phyloP scores from a whole-genome alignment of 352 stramenopile species.

The Phytophthora palmivora region DNA sequence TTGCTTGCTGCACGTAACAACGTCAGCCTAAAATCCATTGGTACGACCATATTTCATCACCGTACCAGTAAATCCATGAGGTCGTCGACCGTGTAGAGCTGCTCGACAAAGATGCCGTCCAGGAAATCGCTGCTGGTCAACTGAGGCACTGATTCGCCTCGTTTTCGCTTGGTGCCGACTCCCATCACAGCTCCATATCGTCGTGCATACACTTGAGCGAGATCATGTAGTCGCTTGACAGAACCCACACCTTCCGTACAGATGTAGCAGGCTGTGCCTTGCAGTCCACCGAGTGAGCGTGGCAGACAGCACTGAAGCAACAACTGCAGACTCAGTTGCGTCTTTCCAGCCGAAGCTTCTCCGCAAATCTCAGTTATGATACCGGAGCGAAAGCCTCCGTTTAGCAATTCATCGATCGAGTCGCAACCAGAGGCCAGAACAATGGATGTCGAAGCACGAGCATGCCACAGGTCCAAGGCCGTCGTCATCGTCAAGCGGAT shows the following conservation, averaged over 20 bases:
- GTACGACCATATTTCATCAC: not conserved
- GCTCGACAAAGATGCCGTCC: slow-evolving; percentile 81
- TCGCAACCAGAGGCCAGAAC: slow-evolving; percentile 64
- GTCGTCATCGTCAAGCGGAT: slow-evolving; percentile 23
- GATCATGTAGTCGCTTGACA: slow-evolving; percentile 75
- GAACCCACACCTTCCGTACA: slow-evolving; percentile 78
- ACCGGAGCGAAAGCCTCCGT: slow-evolving; percentile 70
- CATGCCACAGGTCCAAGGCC: slow-evolving; percentile 55
- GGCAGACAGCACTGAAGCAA: slow-evolving; percentile 74
- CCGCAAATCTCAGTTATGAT: slow-evolving; percentile 81
- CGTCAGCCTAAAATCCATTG: slow-evolving; percentile 6
- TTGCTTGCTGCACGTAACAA: slow-evolving; percentile 53
- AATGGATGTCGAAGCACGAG: slow-evolving; percentile 28
- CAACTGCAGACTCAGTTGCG: slow-evolving; percentile 80
- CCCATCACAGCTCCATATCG: slow-evolving; percentile 44
- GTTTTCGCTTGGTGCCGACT: slow-evolving; percentile 53
- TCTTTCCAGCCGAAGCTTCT: slow-evolving; percentile 80
- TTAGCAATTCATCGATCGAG: slow-evolving; percentile 60
- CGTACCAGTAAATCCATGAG: slow-evolving; percentile 69
- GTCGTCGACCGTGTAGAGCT: slow-evolving; percentile 74
- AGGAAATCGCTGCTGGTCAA: slow-evolving; percentile 52
- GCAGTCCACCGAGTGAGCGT: slow-evolving; percentile 41
- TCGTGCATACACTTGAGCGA: slow-evolving; percentile 58
- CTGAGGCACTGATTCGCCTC: slow-evolving; percentile 29
- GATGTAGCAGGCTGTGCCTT: slow-evolving; percentile 79